These are phyloP conservation scores for Escovopsis sp. DNA, from an alignment of 2,329 filamentous ascomycete genomes.

Conservation along the genomic window DNA sequence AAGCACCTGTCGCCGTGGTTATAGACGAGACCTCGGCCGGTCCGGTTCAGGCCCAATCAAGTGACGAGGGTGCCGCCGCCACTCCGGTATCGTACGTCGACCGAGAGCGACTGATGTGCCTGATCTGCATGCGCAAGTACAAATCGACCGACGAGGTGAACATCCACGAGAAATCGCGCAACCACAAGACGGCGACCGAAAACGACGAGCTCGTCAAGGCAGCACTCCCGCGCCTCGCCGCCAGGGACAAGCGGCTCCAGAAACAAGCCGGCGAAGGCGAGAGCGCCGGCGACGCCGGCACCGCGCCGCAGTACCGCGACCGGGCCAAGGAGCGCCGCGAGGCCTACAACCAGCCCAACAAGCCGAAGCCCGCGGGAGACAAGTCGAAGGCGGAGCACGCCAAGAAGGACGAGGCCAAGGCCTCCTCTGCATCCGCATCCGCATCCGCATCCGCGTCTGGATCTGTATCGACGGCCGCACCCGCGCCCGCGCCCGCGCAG, in stretches of 20 bases:
- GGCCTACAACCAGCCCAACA: slow-evolving; percentile 45
- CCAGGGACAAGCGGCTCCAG: slow-evolving; percentile 22
- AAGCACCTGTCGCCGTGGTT: slow-evolving; percentile 6
- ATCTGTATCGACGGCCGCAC: no score
- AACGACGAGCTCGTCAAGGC: slow-evolving; percentile 34
- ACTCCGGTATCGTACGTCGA: slow-evolving; percentile 44
- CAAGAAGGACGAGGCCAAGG: slow-evolving; percentile 9
- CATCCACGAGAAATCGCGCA: slow-evolving; percentile 28
- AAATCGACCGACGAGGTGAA: slow-evolving; percentile 27
- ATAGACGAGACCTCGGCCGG: slow-evolving; percentile 1
- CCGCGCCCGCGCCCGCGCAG: slow-evolving; percentile 17
- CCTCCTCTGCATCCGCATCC: neutral
- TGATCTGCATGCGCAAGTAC: slow-evolving; percentile 33
- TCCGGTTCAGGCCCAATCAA: neutral
- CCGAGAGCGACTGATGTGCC: slow-evolving; percentile 30
- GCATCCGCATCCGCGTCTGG: no score
- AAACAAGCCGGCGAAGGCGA: slow-evolving; percentile 14
- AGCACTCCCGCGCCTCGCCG: slow-evolving; percentile 25
- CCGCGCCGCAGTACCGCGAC: slow-evolving; percentile 40
- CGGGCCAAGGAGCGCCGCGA: slow-evolving; percentile 52
- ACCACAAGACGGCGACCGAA: slow-evolving; percentile 26
- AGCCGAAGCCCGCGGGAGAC: slow-evolving; percentile 24
- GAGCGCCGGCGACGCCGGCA: no score
- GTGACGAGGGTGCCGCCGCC: neutral
- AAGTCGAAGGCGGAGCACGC: slow-evolving; percentile 21